Evolutionary conservation across 768 basidiomycete genomes (phyloP), one percentile per base, ranked within the genome.

Genomic region (Mycena belliarum): DNA sequence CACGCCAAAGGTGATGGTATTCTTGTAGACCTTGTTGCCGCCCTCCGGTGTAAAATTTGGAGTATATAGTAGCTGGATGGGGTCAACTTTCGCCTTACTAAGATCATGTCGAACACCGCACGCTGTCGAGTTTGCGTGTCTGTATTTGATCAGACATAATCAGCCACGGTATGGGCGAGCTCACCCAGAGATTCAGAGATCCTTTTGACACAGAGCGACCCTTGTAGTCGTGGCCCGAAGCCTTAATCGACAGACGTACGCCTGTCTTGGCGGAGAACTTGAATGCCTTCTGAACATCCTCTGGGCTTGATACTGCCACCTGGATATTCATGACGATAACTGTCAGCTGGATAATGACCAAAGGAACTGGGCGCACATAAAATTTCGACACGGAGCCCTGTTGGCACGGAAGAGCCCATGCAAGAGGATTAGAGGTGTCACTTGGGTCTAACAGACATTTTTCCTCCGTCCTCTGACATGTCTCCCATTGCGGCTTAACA

Each of bases 401-500:
- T 20, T 41, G 55, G 52, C 68, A 69, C 5, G 43, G 43, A 18
- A 53, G 57, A 20, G 40, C 49, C 32, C 37, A 62, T 2, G 55
- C 68, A 18, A 52, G 15, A 9, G 65, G 58, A 42, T 69, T 61
- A 6, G 55, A 57, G 4, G 66, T 47, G 50, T 66, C 38, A 21
- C 63, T 28, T 33, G 49, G 60, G 59, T 75, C 68, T 8, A 76
- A 66, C 4, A 74, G 49, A 49, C 76, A 77, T 23, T 61, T 52
- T 18, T 69, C 55, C 4, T 56, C 43, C 15, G 49, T 65, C 35
- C 57, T 48, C 60, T 73, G 70, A 53, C 76, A 77, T 4, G 73
- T 72, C 56, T 73, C 75, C 74, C 72, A 75, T 59, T 75, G 67
- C 11, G 70, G 59, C 72, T 77, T 44, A 40, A 46, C 20, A 40